Percentiles rank a stretch among this genome's conserved stretches.
Evolutionary conservation across 371 early-diverging fungal genomes (phyloP).

Genomic region (Entomophthora muscae): DNA sequence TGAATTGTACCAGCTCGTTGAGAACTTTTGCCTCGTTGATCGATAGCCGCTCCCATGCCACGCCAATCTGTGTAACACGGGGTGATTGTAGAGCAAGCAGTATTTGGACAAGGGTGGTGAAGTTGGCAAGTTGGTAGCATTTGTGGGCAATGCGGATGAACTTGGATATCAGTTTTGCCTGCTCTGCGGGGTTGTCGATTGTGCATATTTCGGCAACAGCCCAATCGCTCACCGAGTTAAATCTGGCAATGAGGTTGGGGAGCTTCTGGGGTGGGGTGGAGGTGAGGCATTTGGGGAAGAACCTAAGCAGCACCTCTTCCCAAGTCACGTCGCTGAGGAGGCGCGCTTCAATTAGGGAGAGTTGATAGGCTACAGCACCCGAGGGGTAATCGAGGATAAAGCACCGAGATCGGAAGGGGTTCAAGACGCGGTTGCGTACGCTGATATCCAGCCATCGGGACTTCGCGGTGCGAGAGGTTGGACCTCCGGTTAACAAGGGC

Average conservation of each 20-base stretch:
- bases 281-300: neutral
- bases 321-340: constrained; percentile 28
- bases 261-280: too few relatives aligned
- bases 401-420: constrained; percentile 9
- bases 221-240: neutral
- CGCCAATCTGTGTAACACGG: constrained; percentile 26
- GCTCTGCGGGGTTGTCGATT: neutral
- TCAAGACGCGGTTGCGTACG: neutral
- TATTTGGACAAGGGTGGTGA: constrained; percentile 37
- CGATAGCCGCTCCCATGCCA: constrained; percentile 22
- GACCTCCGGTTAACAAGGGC: neutral
- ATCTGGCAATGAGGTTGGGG: neutral
- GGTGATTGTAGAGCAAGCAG: constrained; percentile 34
- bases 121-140: constrained; percentile 32
- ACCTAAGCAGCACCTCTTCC: constrained; percentile 28
- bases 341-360: constrained; percentile 37
- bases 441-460: neutral
- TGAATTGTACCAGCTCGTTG: constrained; percentile 29
- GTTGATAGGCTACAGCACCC: constrained; percentile 32
- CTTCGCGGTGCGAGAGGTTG: neutral
- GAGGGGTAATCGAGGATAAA: constrained; percentile 32
- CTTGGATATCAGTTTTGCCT: constrained; percentile 20
- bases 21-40: constrained; percentile 7
- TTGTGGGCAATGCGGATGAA: constrained; percentile 29
- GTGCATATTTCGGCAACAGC: neutral